Evolutionary conservation across 306 rosid genomes (phyloP), one percentile per base, ranked within the genome.

Genomic region (Begonia fuchsioides): DNA sequence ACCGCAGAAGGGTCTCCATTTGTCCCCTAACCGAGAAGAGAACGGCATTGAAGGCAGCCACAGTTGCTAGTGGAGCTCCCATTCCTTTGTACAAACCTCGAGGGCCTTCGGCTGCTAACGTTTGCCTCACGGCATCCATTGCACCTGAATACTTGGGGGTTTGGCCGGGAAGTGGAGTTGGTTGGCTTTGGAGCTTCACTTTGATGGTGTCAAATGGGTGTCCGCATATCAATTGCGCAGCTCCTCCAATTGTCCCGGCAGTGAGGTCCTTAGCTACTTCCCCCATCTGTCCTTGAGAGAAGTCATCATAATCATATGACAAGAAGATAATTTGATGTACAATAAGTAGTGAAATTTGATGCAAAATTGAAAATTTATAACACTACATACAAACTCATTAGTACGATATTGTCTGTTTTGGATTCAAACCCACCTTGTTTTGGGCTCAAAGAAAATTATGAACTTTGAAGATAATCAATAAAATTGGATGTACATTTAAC

Each of bases 161-260:
- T 50, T 92, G 93, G 47, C 96, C 98, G 12, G 93, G 94, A 44
- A 70, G 79, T 15, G 96, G 83, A 67, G 68, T 58, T 44, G 96
- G 94, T 64, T 92, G 98, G 80, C 98, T 92, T 78, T 85, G 98
- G 53, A 92, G 94, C 72, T 92, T 92, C 56, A 92, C 98, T 78
- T 92, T 92, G 52, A 92, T 82, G 58, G 98, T 92, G 74, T 92
- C 98, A 20, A 92, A 92, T 11, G 96, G 98, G 65, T 85, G 98
- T 47, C 96, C 98, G 12, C 62, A 61, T 65, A 92, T 63, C 70
- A 92, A 71, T 64, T 92, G 98, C 0, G 96, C 93, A 40, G 81
- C 88, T 56, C 98, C 96, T 46, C 98, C 98, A 55, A 92, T 11
- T 10, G 96, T 92, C 50, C 96, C 98, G 8, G 98, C 74, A 11